These are phyloP conservation scores for Euphorbia celastroides DNA, from an alignment of 441 rosid genomes.

Conservation along the genomic window DNA sequence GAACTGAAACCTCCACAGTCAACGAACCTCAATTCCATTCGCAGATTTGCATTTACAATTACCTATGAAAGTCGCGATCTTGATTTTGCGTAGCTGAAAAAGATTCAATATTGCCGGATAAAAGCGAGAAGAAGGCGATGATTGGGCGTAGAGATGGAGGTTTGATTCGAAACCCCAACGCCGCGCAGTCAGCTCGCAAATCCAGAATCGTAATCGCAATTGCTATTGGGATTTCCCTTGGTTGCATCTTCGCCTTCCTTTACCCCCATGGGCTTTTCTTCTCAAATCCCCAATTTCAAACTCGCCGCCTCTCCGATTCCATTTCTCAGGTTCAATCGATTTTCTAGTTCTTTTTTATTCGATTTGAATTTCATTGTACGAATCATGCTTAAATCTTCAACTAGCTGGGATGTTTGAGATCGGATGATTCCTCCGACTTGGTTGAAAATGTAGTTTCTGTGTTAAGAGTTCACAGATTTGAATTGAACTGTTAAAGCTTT, in stretches of 20 bases:
- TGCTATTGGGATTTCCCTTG: constrained; percentile 30
- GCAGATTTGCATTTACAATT: not conserved
- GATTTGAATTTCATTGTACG: not conserved
- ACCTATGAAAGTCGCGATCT: not conserved
- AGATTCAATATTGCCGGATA: not conserved
- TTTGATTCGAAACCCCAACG: constrained; percentile 27
- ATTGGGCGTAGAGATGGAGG: constrained; percentile 31
- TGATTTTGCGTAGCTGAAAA: constrained; percentile 2
- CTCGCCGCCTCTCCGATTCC: constrained; percentile 13
- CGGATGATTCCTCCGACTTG: not conserved
- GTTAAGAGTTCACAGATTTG: not conserved
- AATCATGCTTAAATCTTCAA: not conserved
- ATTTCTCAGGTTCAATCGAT: constrained; percentile 20
- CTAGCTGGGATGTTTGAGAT: not conserved
- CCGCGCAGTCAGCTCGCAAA: constrained; percentile 17
- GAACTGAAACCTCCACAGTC: too few relatives aligned
- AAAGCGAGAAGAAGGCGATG: constrained; percentile 14
- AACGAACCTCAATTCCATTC: too few relatives aligned
- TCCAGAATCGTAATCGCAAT: constrained; percentile 34
- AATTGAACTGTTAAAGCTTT: not conserved
- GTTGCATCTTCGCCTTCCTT: constrained; percentile 36
- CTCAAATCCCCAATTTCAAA: constrained; percentile 13
- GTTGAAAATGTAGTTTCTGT: not conserved
- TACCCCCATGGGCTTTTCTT: constrained; percentile 33
- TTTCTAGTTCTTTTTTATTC: not conserved